Base-by-base conservation (phyloP, 352 stramenopile genomes). In the Plasmopara halstedii region DNA sequence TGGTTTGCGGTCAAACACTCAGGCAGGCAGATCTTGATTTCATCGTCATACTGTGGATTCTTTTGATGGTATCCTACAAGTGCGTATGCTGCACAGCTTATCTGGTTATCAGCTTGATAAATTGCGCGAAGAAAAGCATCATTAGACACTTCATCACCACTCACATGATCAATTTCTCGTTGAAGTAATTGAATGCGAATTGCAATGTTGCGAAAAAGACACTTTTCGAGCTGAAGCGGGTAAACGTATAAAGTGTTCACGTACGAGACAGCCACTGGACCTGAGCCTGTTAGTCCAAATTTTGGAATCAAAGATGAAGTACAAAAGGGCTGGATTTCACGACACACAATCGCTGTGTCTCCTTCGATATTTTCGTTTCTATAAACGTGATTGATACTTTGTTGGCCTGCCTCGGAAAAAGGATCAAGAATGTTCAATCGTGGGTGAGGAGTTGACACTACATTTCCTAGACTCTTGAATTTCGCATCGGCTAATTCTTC, bases 11-110 rank as follows among this genome's bases (percentile, higher is more conserved):
- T 73, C 15, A 90, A 54, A 20, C 49, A 47, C 47, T 74, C 62
- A 2, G 78, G 78, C 8, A 90, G 60, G 25, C 60, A 70, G 26
- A 90, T 56, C 42, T 90, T 90, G 36, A 90, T 65, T 41, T 90
- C 78, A 32, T 69, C 65, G 22, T 88, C 75, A 34, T 86, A 90
- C 46, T 84, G 67, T 4, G 75, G 78, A 15, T 74, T 85, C 44
- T 86, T 85, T 18, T 84, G 69, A 25, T 90, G 78, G 35, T 90
- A 90, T 15, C 74, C 76, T n/a, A 90, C 78, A n/a, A 78, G 57
- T 0, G 60, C 64, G 22, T 54, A 78, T 1, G 44, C 62, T 2
- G 70, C 61, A 3, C 51, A 42, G 0, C 35, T 27, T 4, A 73
- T 46, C 13, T 64, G 38, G 9, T 64, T 54, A 33, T 75, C 51